Conservation (phyloP, 2,329 filamentous ascomycete genomes). For the Rhynchosporium secalis region DNA sequence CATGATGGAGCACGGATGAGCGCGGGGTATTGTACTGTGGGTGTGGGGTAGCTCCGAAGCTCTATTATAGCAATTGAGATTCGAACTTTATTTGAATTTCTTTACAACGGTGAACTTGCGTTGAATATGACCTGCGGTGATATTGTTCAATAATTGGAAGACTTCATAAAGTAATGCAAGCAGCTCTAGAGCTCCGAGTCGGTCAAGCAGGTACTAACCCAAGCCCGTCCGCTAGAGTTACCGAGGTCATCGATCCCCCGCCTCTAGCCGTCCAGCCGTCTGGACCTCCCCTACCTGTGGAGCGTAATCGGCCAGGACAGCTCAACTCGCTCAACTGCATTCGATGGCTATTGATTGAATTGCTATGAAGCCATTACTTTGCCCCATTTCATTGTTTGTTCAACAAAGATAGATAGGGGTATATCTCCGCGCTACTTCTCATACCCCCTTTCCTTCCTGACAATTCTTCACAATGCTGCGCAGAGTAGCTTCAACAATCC, state of each 20-base stretch:
- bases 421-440: conserved; percentile 13
- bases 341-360: conserved; percentile 17
- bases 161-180: conserved; percentile 10
- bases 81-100: not conserved
- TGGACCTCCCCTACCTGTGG: not conserved
- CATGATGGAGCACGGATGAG: conserved; percentile 49
- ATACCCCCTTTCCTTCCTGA: conserved; percentile 12
- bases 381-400: conserved; percentile 19
- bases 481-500: conserved; percentile 33
- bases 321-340: not conserved
- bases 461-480: conserved; percentile 36
- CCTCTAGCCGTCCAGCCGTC: conserved; percentile 8
- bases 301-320: conserved; percentile 24
- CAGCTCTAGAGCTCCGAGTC: conserved; percentile 12
- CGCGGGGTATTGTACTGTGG: conserved; percentile 25
- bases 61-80: not conserved
- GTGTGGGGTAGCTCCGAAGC: conserved; percentile 27
- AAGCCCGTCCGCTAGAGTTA: not conserved
- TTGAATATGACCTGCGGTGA: not conserved
- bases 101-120: not conserved
- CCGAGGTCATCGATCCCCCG: conserved; percentile 9
- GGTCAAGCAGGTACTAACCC: conserved; percentile 6
- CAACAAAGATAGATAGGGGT: conserved; percentile 21
- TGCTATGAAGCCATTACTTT: not conserved
- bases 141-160: not conserved